These are phyloP conservation scores for Coprinopsis cinerea DNA, from an alignment of 768 basidiomycete genomes.

Conservation along the genomic window DNA sequence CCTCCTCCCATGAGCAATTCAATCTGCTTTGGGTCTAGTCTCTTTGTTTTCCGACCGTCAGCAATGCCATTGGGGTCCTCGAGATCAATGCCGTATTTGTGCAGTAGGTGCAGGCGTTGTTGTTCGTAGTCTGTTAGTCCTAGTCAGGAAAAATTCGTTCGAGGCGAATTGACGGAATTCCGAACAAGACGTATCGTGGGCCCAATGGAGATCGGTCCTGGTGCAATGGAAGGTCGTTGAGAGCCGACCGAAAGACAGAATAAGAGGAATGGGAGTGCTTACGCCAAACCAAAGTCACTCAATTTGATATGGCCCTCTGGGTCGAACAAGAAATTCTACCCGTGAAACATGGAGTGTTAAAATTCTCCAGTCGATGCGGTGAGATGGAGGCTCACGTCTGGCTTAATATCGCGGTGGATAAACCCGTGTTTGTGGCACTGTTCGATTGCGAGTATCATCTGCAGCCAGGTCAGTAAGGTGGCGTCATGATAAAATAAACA, in stretches of 20 bases:
- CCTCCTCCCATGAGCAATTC: conserved; percentile 81
- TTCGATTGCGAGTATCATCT: conserved; percentile 95
- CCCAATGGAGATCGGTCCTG: conserved; percentile 93
- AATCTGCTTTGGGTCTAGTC: conserved; percentile 75
- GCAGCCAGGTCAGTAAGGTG: conserved; percentile 14
- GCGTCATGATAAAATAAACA: conserved; percentile 9
- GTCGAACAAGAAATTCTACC: conserved; percentile 92
- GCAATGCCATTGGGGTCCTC: conserved; percentile 65
- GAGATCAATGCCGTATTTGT: conserved; percentile 93
- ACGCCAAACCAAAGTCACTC: conserved; percentile 95
- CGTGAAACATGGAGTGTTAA: conserved; percentile 15
- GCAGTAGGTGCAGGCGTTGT: conserved; percentile 80
- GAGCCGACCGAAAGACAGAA: conserved; percentile 11
- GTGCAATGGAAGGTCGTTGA: conserved; percentile 15
- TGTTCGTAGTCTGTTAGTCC: conserved; percentile 80
- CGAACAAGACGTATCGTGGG: conserved; percentile 88
- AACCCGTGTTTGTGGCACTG: conserved; percentile 92
- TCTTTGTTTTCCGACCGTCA: conserved; percentile 70
- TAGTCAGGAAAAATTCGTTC: conserved; percentile 15
- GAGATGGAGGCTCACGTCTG: conserved; percentile 56
- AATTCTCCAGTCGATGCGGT: conserved; percentile 13
- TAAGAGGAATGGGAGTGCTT: conserved; percentile 34
- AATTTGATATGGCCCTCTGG: conserved; percentile 90
- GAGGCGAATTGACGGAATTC: conserved; percentile 12
- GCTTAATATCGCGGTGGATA: conserved; percentile 97